Base-by-base conservation (phyloP, 2,329 filamentous ascomycete genomes). In the Colletotrichum sublineola region DNA sequence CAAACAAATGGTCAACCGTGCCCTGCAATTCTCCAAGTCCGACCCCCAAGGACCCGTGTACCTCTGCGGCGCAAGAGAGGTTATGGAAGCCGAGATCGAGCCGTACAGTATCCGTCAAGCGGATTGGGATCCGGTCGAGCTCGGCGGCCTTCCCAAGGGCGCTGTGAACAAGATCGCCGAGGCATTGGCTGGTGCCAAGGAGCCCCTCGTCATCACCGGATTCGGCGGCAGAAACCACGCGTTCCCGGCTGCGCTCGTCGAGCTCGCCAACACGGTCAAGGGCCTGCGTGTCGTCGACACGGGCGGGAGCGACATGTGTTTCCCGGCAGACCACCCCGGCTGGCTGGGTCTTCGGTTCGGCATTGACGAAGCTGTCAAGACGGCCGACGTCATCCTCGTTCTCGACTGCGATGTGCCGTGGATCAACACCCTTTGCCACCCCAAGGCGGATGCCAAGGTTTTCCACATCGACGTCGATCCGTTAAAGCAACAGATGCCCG, bases 351-450 rank as follows among this genome's bases (percentile, higher is more conserved):
- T 96, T 63, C 87, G 91, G 55, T 97, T 91, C 76, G 94, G 94
- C 3, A 86, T 89, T 3, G 93, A 97, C 63, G 90, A 93, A 2
- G 86, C 87, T 53, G 93, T 97, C 79, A 88, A 86, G 71, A 90
- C 90, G 0, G 94, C 95, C 0, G 96, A 98, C 79, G 89, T 94
- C 14, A 97, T 98, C 71, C 76, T 98, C 1, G 92, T 97, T 2
- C 79, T 97, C 33, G 93, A 98, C 81, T 97, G 94, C 75, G 95
- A 98, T 78, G 94, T 97, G 0, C 95, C 95, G 0, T 98, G 95
- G 94, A 95, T 98, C 67, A 91, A 92, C n/a, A 96, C 94, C 0
- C 90, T 90, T 20, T 90, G 88, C 80, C 85, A 85, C 74, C 90
- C 90, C 0, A 80, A 80, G 1, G 80, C 83, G 2, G 84, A 86